Percentiles rank a stretch among this genome's conserved stretches.
These are phyloP conservation scores for Stagonosporopsis rhizophila DNA, from an alignment of 2,329 filamentous ascomycete species.

Conservation along the genomic window DNA sequence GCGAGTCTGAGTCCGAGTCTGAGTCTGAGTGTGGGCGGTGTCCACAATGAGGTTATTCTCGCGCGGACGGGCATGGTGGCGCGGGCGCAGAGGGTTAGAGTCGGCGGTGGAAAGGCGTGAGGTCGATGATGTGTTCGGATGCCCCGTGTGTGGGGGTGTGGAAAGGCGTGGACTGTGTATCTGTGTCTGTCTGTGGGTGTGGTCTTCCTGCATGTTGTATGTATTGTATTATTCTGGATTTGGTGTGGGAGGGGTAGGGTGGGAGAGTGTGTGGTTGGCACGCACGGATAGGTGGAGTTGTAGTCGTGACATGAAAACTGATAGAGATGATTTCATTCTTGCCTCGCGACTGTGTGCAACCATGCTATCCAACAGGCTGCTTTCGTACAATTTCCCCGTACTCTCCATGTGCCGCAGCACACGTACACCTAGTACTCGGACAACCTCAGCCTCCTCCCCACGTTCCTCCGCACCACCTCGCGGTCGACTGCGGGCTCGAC, in stretches of 20 bases:
- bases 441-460: conserved; percentile 76
- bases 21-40: neutral
- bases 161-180: too few relatives aligned
- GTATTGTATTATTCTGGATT: too few relatives aligned
- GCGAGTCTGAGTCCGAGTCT: neutral
- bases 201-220: too few relatives aligned
- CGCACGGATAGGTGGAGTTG: neutral
- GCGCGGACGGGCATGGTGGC: conserved; percentile 4
- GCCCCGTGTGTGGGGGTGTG: too few relatives aligned
- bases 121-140: neutral
- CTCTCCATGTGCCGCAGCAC: neutral
- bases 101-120: neutral
- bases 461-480: conserved; percentile 69
- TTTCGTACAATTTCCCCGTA: neutral
- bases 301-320: neutral
- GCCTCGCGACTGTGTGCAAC: neutral
- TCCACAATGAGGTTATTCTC: neutral
- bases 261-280: too few relatives aligned
- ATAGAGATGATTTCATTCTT: neutral
- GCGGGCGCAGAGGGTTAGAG: conserved; percentile 1
- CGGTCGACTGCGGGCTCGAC: conserved; percentile 62
- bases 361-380: neutral
- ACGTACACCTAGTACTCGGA: conserved; percentile 65
- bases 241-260: too few relatives aligned
- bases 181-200: too few relatives aligned